Evolutionary conservation across 495 filamentous ascomycete genomes (phyloP), one percentile per base, ranked within the genome.

Genomic region (Podospora anserina): DNA sequence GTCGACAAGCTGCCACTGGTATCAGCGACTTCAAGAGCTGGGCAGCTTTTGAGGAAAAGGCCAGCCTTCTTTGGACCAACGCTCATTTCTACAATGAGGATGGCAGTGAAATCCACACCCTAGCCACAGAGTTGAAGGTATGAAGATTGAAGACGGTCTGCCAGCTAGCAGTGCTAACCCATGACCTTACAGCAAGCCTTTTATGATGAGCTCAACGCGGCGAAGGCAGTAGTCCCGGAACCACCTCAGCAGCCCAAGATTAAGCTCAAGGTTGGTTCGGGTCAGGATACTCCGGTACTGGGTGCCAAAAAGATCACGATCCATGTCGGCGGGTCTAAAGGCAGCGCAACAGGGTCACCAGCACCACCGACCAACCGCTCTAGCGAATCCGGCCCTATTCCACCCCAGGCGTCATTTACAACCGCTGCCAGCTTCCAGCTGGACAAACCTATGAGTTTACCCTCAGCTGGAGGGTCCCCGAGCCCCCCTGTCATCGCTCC

Each of bases 51-150:
- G 92, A 93, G 77, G 86, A 90, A 15, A 91, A 90, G 67, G 82
- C 91, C 59, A 88, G 84, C 69, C 85, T 89, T 65, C 89, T 97
- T 32, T 96, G 92, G 91, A 86, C 83, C 53, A 97, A 97, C 79
- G 94, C 93, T 4, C 87, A 89, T 62, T 86, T 88, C 32, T 97
- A 93, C 78, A 97, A 97, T 71, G 93, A 96, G 72, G 93, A 96
- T 71, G 91, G 85, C 3, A 96, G 93, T 72, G 88, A 89, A 18
- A 90, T 97, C 54, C 89, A 84, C 63, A 79, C 83, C 20, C 82
- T 93, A 66, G 91, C 92, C 20, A 86, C 86, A 20, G 84, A 92
- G 39, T 84, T 97, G 15, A 87, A 96, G 85, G 92, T 92, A 81
- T 64, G 84, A 16, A 13, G 2, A 58, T 61, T 26, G 2, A 9